Conservation (phyloP, 805 yeast genomes). For the Zygosaccharomyces kombuchaensis region DNA sequence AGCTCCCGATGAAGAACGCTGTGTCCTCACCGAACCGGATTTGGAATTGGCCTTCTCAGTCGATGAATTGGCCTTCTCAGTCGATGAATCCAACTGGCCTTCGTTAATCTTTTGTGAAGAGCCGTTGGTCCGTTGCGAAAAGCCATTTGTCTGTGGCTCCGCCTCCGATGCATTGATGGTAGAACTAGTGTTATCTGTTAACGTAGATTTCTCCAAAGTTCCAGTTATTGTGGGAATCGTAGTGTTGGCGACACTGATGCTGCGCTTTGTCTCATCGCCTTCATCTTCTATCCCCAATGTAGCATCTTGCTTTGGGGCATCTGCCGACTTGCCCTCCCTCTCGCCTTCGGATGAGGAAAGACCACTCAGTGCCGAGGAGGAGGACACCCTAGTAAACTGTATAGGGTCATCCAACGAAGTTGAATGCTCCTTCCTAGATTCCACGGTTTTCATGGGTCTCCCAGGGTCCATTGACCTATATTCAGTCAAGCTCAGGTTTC, state of each 20-base stretch:
- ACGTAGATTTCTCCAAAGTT: conserved; percentile 14
- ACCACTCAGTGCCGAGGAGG: conserved; percentile 31
- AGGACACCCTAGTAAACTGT: conserved; percentile 40
- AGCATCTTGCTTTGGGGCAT: neutral
- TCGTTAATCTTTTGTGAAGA: conserved; percentile 9
- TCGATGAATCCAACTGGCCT: conserved; percentile 11
- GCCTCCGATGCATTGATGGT: conserved; percentile 23
- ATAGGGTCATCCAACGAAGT: conserved; percentile 39
- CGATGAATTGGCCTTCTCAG: conserved; percentile 6
- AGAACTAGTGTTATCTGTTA: conserved; percentile 26
- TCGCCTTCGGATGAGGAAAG: conserved; percentile 17
- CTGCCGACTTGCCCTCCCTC: neutral
- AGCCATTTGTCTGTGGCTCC: conserved; percentile 10
- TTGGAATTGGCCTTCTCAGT: too few relatives aligned
- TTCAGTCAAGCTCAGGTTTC: conserved; percentile 7
- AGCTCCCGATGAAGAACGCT: conserved; percentile 4
- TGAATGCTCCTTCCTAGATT: conserved; percentile 7
- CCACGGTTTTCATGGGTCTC: conserved; percentile 23
- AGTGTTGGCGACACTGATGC: conserved; percentile 13
- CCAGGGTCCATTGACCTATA: conserved; percentile 47
- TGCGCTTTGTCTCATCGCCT: conserved; percentile 10
- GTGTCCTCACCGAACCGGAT: conserved; percentile 5
- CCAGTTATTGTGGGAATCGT: conserved; percentile 7
- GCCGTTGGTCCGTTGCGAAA: conserved; percentile 5
- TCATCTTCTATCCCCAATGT: neutral